phyloP scores from a whole-genome alignment of 441 rosid genomes.

The Erodium moschatum region DNA sequence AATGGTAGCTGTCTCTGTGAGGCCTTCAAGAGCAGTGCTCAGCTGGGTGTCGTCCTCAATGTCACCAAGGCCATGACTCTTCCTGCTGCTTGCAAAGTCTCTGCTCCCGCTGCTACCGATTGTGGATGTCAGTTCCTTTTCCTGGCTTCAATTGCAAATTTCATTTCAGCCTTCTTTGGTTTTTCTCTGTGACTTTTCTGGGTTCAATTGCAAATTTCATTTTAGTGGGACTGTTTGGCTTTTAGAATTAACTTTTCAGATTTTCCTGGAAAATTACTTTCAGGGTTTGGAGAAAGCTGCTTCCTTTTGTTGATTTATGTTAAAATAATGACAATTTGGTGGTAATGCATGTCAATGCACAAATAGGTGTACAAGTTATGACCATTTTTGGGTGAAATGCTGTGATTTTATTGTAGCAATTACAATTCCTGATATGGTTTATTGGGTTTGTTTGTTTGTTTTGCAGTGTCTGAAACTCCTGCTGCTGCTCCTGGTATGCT shows the following conservation, averaged over 20 bases:
- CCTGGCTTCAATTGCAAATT: no score
- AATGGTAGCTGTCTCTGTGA: conserved; percentile 23
- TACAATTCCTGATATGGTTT: background rate
- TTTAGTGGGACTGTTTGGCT: background rate
- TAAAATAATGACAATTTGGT: background rate
- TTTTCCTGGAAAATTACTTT: background rate
- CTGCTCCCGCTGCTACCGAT: conserved; percentile 22
- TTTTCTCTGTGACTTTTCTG: background rate
- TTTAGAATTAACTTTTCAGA: background rate
- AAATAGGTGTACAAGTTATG: background rate
- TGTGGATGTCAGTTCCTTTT: conserved; percentile 15
- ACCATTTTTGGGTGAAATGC: background rate
- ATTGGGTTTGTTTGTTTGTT: background rate
- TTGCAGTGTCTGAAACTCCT: background rate
- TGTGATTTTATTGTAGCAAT: background rate
- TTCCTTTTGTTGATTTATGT: background rate
- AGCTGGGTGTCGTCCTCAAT: conserved; percentile 24
- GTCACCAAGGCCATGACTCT: conserved; percentile 24
- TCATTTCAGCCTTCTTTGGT: background rate
- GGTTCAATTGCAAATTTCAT: no score
- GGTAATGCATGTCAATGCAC: background rate
- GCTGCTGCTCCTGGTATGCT: conserved; percentile 2
- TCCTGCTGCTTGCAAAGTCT: conserved; percentile 24
- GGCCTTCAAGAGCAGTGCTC: conserved; percentile 21
- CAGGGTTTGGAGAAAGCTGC: background rate